These are phyloP conservation scores for Brassica incana DNA, from an alignment of 345 rosid genomes.

Conservation along the genomic window DNA sequence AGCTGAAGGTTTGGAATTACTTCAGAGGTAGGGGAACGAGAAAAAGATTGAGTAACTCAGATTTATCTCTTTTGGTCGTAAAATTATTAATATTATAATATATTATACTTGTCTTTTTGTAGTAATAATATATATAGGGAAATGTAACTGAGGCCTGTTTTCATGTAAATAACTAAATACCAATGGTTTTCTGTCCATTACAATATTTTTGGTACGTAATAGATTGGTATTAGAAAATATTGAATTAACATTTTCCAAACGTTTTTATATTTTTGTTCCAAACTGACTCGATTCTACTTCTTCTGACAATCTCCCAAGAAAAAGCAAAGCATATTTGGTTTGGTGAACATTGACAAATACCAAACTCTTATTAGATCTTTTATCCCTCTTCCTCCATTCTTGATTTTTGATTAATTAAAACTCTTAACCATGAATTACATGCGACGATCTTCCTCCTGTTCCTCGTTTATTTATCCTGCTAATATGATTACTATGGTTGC, in stretches of 20 bases:
- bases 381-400: slow-evolving; percentile 4
- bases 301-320: slow-evolving; percentile 26
- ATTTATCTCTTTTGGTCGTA: background rate
- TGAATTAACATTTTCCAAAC: background rate
- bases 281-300: slow-evolving; percentile 6
- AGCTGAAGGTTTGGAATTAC: background rate
- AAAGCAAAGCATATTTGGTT: slow-evolving; percentile 63
- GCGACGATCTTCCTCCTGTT: background rate
- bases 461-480: background rate
- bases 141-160: slow-evolving; percentile 10
- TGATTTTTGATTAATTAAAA: background rate
- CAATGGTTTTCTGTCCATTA: slow-evolving; percentile 3
- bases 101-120: background rate
- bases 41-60: background rate
- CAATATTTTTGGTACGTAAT: background rate
- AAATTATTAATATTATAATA: background rate
- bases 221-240: background rate
- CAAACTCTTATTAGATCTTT: background rate
- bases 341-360: slow-evolving; percentile 2
- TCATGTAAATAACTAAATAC: slow-evolving; percentile 14
- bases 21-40: background rate
- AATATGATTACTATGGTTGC: background rate
- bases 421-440: slow-evolving; percentile 27
- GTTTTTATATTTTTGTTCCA: background rate
- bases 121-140: slow-evolving; percentile 8